Conservation (phyloP, 1,139 yeast species). For the Casaregolazyma suthepensis region DNA sequence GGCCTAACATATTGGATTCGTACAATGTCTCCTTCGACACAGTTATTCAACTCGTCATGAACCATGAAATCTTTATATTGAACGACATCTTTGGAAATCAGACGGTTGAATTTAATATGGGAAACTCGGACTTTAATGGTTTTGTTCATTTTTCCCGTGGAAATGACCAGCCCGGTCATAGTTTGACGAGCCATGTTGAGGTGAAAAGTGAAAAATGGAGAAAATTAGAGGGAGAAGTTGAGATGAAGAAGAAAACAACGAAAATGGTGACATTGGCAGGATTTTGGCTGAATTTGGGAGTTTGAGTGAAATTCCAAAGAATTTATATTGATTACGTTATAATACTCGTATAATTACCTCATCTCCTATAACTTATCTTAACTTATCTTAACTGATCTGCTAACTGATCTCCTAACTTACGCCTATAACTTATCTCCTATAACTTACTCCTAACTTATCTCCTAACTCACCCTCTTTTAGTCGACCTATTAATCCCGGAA, state of each 20-base stretch:
- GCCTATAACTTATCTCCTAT: not conserved
- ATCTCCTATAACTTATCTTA: not conserved
- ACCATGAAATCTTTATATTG: constrained; percentile 80
- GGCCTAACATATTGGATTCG: constrained; percentile 90
- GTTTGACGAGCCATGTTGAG: constrained; percentile 75
- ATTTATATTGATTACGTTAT: not conserved
- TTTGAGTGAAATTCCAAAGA: not conserved
- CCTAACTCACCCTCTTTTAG: no score
- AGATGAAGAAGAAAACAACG: not conserved
- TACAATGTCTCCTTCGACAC: constrained; percentile 93
- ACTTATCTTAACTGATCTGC: no score
- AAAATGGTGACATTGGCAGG: not conserved
- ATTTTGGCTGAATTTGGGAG: not conserved
- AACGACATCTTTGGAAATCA: constrained; percentile 44
- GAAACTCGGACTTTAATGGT: constrained; percentile 92
- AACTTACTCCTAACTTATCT: not conserved
- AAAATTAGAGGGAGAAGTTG: not conserved
- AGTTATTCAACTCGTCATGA: constrained; percentile 87
- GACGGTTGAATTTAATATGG: constrained; percentile 26
- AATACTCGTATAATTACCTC: not conserved
- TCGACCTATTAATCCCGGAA: no score
- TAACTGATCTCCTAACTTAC: not conserved
- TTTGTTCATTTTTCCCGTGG: constrained; percentile 94
- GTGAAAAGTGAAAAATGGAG: not conserved
- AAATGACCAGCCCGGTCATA: constrained; percentile 84